Base-by-base conservation (phyloP, 768 basidiomycete species). In the Hortiboletus campestris region DNA sequence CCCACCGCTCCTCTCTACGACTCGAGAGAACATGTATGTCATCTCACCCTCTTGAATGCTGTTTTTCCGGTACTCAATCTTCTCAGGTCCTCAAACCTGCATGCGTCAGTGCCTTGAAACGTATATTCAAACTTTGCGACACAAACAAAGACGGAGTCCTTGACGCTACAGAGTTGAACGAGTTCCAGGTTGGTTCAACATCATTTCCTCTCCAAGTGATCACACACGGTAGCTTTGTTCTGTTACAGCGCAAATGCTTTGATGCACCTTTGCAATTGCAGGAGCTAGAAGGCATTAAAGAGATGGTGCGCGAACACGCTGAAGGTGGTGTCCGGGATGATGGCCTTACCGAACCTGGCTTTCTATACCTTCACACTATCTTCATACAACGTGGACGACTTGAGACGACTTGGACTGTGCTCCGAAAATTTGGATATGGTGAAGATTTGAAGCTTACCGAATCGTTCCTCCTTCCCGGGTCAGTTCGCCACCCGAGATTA, bases 111-210 rank as follows among this genome's bases (percentile, higher is more conserved):
- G 96, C 96, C 2, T 76, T 99, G 49, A 81, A 82, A 59, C 86
- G 96, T 57, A 97, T 99, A 79, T 99, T 98, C 78, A 95, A 94
- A 67, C 81, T 99, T 14, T 96, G 95, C 65, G 96, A 99, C 70
- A 75, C 85, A 28, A 91, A 98, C 71, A 97, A 98, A 67, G 95
- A 98, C 65, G 94, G 93, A 0, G 75, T 97, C 41, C 77, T 99
- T 46, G 94, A 97, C 61, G 84, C 88, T 12, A 78, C 86, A 20
- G 96, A 99, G 69, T 78, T 99, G 34, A 98, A 98, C 68, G 94
- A 97, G 66, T 99, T 99, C 65, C 96, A 98, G 78, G 94, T 94
- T 62, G 29, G 48, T 49, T n/a, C 19, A 19, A 16, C 19, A 14
- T 49, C 44, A 43, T 44, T 42, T n/a, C 22, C 49, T 49, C 49